Percentiles rank a stretch among this genome's conserved stretches.
phyloP scores from a whole-genome alignment of 1,139 yeast species.

The Candida glucosophila region DNA sequence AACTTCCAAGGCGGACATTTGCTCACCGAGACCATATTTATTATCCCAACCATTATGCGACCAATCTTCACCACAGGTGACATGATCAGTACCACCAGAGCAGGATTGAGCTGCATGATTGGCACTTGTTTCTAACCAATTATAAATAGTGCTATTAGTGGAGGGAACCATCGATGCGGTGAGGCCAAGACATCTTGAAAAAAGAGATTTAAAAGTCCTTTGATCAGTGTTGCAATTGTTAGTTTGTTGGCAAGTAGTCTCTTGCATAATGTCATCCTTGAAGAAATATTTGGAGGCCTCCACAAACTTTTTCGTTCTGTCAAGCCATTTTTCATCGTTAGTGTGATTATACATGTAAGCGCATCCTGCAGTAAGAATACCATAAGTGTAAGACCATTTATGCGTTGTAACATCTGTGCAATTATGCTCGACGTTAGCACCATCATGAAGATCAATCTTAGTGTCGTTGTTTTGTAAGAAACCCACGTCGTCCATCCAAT shows the following conservation, averaged over 20 bases:
- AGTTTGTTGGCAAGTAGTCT: slow-evolving; percentile 50
- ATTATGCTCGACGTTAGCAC: slow-evolving; percentile 51
- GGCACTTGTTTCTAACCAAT: slow-evolving; percentile 44
- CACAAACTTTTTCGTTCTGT: slow-evolving; percentile 43
- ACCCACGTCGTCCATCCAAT: slow-evolving; percentile 54
- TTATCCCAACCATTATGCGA: slow-evolving; percentile 50
- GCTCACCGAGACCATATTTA: slow-evolving; percentile 68
- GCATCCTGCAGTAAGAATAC: slow-evolving; percentile 61
- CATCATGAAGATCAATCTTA: slow-evolving; percentile 55
- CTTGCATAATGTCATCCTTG: slow-evolving; percentile 45
- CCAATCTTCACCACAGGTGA: slow-evolving; percentile 73
- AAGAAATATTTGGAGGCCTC: slow-evolving; percentile 44
- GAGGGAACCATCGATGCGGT: slow-evolving; percentile 51
- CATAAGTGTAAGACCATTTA: slow-evolving; percentile 77
- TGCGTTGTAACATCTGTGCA: slow-evolving; percentile 46
- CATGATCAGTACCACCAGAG: slow-evolving; percentile 66
- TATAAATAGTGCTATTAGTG: slow-evolving; percentile 31
- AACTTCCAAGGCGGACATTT: slow-evolving; percentile 68
- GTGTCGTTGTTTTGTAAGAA: slow-evolving; percentile 29
- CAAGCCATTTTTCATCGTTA: slow-evolving; percentile 47
- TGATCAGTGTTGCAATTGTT: slow-evolving; percentile 65
- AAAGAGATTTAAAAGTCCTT: slow-evolving; percentile 67
- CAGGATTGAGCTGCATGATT: slow-evolving; percentile 65
- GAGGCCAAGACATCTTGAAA: slow-evolving; percentile 56
- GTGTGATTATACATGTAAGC: slow-evolving; percentile 68